Evolutionary conservation across 768 basidiomycete species (phyloP).

Genomic region (Pulveroboletus frians): DNA sequence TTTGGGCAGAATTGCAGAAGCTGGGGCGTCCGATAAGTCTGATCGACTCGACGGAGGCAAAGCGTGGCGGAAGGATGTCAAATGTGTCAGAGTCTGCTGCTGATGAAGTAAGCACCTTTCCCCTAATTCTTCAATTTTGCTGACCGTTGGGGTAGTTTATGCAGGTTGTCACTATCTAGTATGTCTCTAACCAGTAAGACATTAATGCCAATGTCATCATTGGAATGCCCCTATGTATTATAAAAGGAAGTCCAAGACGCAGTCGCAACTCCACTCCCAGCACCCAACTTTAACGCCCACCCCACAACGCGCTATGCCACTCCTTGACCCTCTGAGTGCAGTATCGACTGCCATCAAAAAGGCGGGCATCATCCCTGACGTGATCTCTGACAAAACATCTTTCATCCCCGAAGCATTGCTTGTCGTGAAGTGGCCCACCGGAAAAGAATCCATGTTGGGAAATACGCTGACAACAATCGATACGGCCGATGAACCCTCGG

Average conservation of each 20-base stretch:
- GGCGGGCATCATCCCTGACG: constrained; percentile 28
- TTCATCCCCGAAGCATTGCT: constrained; percentile 29
- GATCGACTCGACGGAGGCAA: constrained; percentile 60
- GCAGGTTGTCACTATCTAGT: background rate
- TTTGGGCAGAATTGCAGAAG: constrained; percentile 58
- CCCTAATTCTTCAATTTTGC: background rate
- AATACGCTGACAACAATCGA: constrained; percentile 34
- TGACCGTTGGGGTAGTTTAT: constrained; percentile 20
- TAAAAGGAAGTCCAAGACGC: background rate
- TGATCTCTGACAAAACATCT: constrained; percentile 20
- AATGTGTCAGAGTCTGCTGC: constrained; percentile 50
- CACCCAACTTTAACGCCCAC: background rate
- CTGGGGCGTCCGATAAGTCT: constrained; percentile 52
- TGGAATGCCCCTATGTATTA: background rate
- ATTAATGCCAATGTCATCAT: constrained; percentile 11
- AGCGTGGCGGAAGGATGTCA: constrained; percentile 52
- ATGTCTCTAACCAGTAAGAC: no score
- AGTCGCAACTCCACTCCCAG: background rate
- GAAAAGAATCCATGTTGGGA: constrained; percentile 33
- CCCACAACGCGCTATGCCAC: constrained; percentile 13
- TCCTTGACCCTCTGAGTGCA: constrained; percentile 25
- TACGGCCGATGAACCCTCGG: constrained; percentile 47
- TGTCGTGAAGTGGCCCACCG: constrained; percentile 26
- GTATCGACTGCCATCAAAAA: constrained; percentile 12
- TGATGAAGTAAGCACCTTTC: constrained; percentile 40